Conservation (phyloP, 140 eudicot species). For the Cichorium intybus region DNA sequence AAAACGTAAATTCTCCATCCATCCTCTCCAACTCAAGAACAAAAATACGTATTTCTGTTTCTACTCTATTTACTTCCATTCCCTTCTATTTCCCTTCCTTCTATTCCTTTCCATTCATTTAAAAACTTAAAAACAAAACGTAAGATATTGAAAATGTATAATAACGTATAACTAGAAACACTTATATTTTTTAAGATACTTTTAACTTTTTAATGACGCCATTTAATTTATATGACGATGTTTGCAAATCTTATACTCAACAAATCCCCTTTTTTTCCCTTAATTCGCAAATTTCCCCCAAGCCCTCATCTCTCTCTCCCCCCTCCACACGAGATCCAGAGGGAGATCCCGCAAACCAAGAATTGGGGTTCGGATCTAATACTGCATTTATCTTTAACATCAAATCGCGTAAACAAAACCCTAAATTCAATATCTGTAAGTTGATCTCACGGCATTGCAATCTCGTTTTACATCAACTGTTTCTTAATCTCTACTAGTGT, state of each 20-base stretch:
- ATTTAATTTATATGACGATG: no score
- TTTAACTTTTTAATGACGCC: no score
- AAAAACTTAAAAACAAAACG: no score
- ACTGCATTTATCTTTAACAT: conserved; percentile 5
- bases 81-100: no score
- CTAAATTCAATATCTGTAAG: conserved; percentile 18
- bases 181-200: no score
- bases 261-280: neutral
- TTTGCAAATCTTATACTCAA: conserved; percentile 12
- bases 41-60: no score
- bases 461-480: neutral
- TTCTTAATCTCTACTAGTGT: neutral
- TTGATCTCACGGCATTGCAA: conserved; percentile 16
- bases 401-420: conserved; percentile 15
- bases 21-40: no score
- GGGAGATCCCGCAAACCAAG: conserved; percentile 29
- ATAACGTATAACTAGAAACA: no score
- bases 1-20: no score
- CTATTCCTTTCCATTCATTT: no score
- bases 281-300: conserved; percentile 14
- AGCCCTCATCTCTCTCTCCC: neutral
- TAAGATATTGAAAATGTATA: no score
- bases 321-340: conserved; percentile 25
- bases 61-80: no score
- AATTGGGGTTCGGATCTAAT: conserved; percentile 8